Evolutionary conservation across 768 basidiomycete species (phyloP), one percentile per base, ranked within the genome.

Genomic region (Phlegmacium glaucopus): DNA sequence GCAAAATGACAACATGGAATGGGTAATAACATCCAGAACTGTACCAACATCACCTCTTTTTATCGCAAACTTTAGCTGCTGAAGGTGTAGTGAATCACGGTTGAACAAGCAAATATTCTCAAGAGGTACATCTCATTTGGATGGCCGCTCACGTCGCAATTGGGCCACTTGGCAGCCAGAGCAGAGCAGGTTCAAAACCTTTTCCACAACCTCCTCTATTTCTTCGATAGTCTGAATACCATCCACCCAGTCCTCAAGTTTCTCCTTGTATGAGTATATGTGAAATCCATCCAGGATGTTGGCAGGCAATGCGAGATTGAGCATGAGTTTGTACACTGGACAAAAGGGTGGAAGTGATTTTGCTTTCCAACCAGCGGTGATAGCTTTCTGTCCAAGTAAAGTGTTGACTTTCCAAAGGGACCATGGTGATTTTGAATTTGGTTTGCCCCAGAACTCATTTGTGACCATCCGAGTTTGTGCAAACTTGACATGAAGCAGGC

Each of bases 361-460:
- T 1, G 50, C 42, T 40, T 46, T 50, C 56, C 56, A 58, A 0
- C 53, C 56, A 0, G 53, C 51, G 1, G 28, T 26, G 15, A 58
- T 43, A 6, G 48, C 15, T 30, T 58, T 58, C 1, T 51, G 51
- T 0, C 48, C 53, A 1, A 54, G 42, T 0, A 55, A 27, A 4
- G 50, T 45, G 39, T 57, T 57, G 9, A 57, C 37, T n/a, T 42
- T 45, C 53, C 56, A 57, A 9, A 57, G 40, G 0, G 53, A 54
- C 56, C 53, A 60, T 2, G 59, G 54, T 0, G 49, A 48, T 16
- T 55, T 45, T 1, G 49, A 25, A 32, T 64, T 66, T 16, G 61
- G 56, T 15, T 39, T 49, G 4, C 64, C 63, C 64, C 64, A 66
- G 34, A 50, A 53, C 43, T 66, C 59, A 41, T 66, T 66, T 2